A percentile compares a stretch with the other conserved stretches of the same genome.
phyloP scores from a whole-genome alignment of 495 filamentous ascomycete species.

The Ramalina intermedia region DNA sequence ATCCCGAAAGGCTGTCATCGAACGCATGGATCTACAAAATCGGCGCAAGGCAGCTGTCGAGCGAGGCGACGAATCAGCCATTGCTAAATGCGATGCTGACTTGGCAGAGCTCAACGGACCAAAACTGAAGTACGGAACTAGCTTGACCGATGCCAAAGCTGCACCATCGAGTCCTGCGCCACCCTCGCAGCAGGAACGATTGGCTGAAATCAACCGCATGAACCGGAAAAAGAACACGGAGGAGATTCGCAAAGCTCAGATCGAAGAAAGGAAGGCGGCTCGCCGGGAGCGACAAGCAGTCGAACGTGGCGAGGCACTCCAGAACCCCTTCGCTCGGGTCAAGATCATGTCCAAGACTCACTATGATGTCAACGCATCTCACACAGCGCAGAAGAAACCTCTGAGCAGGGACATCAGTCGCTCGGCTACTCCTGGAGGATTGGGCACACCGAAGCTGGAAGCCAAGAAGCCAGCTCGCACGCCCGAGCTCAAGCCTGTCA shows the following conservation, averaged over 20 bases:
- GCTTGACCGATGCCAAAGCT: conserved; percentile 30
- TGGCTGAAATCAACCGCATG: conserved; percentile 59
- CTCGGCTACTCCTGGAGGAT: conserved; percentile 30
- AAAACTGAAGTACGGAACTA: conserved; percentile 54
- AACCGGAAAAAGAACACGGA: conserved; percentile 71
- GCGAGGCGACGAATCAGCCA: conserved; percentile 44
- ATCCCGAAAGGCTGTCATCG: conserved; percentile 43
- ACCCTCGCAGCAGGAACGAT: conserved; percentile 52
- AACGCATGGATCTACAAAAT: conserved; percentile 46
- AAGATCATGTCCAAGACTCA: conserved; percentile 47
- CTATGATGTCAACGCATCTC: conserved; percentile 34
- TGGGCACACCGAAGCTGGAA: conserved; percentile 15
- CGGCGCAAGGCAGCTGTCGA: conserved; percentile 50
- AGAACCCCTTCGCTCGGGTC: conserved; percentile 46
- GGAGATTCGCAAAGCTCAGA: conserved; percentile 68
- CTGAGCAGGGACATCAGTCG: conserved; percentile 27
- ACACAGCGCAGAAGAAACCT: conserved; percentile 12
- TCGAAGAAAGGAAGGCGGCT: conserved; percentile 57
- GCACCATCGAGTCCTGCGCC: conserved; percentile 25
- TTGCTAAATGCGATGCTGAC: conserved; percentile 46
- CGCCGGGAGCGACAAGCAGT: conserved; percentile 33
- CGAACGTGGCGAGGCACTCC: conserved; percentile 35
- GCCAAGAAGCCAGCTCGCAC: conserved; percentile 25
- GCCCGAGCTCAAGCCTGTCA: conserved; percentile 35
- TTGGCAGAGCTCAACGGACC: conserved; percentile 53